These are phyloP conservation scores for Aphanomyces euteiches DNA, from an alignment of 352 stramenopile genomes.

Conservation along the genomic window DNA sequence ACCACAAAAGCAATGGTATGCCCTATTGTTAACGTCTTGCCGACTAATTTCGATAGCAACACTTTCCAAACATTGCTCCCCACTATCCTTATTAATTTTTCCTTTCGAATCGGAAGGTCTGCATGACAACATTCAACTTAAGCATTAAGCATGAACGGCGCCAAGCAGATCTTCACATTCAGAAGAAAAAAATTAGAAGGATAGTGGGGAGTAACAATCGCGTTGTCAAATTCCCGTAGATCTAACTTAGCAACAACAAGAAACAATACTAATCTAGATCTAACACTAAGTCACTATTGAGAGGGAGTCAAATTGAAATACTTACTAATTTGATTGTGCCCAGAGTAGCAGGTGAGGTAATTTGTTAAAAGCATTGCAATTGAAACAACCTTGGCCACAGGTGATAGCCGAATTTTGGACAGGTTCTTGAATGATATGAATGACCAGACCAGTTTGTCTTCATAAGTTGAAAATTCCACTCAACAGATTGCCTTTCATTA, in stretches of 20 bases:
- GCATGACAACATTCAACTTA: not conserved
- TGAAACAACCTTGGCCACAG: not conserved
- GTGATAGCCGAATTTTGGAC: not conserved
- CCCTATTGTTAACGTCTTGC: too few species aligned
- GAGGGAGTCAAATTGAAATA: not conserved
- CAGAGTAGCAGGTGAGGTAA: not conserved
- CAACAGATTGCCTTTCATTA: not conserved
- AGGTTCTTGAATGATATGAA: slow-evolving; percentile 13
- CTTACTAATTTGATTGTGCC: not conserved
- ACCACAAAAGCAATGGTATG: too few species aligned
- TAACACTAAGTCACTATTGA: too few species aligned
- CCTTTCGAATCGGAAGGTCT: not conserved
- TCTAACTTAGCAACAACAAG: not conserved
- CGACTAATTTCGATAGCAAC: too few species aligned
- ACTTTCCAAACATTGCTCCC: not conserved
- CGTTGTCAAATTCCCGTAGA: not conserved
- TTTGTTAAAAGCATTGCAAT: slow-evolving; percentile 3
- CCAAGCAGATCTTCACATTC: too few species aligned
- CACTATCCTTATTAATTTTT: not conserved
- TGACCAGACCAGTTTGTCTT: not conserved
- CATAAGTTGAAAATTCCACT: not conserved
- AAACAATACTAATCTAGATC: too few species aligned
- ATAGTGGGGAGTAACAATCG: too few species aligned
- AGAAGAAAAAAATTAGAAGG: too few species aligned
- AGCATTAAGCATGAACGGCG: not conserved